These are phyloP conservation scores for Castanea crenata DNA, from an alignment of 306 rosid genomes.

Conservation along the genomic window DNA sequence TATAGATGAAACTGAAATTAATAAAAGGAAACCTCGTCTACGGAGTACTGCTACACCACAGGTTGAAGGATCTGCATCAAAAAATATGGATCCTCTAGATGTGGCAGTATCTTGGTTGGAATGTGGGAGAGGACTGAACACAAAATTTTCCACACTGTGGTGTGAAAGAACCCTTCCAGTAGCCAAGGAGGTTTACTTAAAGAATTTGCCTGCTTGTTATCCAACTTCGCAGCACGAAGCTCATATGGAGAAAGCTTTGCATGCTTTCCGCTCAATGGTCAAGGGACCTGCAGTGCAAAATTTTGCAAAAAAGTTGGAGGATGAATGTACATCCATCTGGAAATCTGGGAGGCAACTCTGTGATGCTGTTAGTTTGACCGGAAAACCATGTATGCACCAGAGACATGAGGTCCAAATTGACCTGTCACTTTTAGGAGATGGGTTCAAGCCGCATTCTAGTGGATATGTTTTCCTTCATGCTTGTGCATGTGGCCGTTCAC, in stretches of 20 bases:
- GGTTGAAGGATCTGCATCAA: constrained; percentile 48
- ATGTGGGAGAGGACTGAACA: constrained; percentile 67
- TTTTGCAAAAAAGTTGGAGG: constrained; percentile 72
- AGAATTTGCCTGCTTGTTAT: constrained; percentile 79
- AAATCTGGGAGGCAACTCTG: constrained; percentile 86
- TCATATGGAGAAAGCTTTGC: constrained; percentile 69
- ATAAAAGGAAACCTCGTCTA: constrained; percentile 63
- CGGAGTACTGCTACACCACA: constrained; percentile 42
- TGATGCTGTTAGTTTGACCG: constrained; percentile 89
- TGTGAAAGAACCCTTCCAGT: constrained; percentile 76
- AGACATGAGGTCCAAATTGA: constrained; percentile 57
- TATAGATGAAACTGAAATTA: constrained; percentile 65
- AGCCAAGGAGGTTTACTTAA: constrained; percentile 81
- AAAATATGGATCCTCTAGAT: constrained; percentile 60
- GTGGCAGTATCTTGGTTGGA: constrained; percentile 79
- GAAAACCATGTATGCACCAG: constrained; percentile 89
- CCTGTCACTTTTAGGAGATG: constrained; percentile 30
- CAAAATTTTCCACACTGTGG: constrained; percentile 78
- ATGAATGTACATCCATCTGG: constrained; percentile 84
- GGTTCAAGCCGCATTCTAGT: constrained; percentile 64
- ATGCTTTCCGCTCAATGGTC: constrained; percentile 72
- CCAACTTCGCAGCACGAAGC: constrained; percentile 73
- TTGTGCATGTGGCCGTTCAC: constrained; percentile 90
- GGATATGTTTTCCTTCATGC: constrained; percentile 84
- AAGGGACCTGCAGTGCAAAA: constrained; percentile 70